Evolutionary conservation across 2,329 filamentous ascomycete genomes (phyloP).

Genomic region (Clonostachys chloroleuca): DNA sequence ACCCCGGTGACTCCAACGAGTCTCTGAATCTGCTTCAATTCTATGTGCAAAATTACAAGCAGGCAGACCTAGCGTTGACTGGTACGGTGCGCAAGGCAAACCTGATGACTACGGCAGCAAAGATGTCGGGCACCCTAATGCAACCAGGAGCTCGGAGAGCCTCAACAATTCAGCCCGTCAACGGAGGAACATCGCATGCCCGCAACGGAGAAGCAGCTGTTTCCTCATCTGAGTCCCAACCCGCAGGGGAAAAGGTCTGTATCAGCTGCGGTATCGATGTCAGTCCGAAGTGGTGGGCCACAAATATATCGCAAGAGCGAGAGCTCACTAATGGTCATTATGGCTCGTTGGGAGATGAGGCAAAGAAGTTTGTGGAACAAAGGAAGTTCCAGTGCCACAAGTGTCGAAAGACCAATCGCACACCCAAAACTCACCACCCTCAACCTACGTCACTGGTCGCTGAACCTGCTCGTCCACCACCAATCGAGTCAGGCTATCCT

Average conservation of each 20-base stretch:
- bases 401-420: constrained; percentile 34
- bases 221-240: constrained; percentile 9
- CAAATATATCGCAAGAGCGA: constrained; percentile 46
- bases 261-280: constrained; percentile 64
- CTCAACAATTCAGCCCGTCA: constrained; percentile 43
- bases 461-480: neutral
- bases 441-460: neutral
- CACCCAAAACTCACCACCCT: neutral
- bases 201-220: constrained; percentile 13
- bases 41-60: constrained; percentile 87
- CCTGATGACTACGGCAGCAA: constrained; percentile 62
- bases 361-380: constrained; percentile 54
- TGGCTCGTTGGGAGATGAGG: constrained; percentile 47
- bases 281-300: constrained; percentile 70
- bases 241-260: constrained; percentile 48
- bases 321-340: constrained; percentile 47
- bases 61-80: constrained; percentile 84
- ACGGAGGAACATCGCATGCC: constrained; percentile 7
- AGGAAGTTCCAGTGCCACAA: constrained; percentile 71
- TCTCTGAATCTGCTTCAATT: constrained; percentile 77
- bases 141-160: constrained; percentile 41
- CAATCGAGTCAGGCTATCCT: neutral
- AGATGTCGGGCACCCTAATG: constrained; percentile 32
- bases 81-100: constrained; percentile 93
- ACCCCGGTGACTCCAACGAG: constrained; percentile 58